phyloP scores from a whole-genome alignment of 2,329 filamentous ascomycete species.

The Epichloe festucae region DNA sequence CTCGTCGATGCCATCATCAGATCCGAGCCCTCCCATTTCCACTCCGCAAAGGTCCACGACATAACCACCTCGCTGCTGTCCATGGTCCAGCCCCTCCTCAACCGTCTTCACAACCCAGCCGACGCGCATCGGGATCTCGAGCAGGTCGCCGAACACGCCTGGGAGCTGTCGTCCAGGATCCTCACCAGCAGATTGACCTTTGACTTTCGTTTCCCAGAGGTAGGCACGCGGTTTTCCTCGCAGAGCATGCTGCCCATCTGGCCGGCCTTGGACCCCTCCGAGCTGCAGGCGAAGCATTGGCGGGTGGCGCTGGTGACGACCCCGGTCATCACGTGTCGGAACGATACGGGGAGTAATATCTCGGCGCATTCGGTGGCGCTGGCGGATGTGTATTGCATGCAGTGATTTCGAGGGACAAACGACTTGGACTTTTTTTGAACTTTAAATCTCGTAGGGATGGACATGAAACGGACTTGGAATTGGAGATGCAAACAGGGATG shows the following conservation, averaged over 20 bases:
- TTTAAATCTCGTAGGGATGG: too few relatives aligned
- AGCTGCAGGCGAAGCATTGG: slow-evolving; percentile 36
- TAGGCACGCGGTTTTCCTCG: slow-evolving; percentile 33
- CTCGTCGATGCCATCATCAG: slow-evolving; percentile 26
- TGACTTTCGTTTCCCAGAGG: slow-evolving; percentile 37
- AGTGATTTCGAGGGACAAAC: slow-evolving; percentile 13
- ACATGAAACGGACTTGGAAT: too few relatives aligned
- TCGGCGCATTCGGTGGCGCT: slow-evolving; percentile 30
- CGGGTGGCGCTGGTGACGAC: slow-evolving; percentile 41
- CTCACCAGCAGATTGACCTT: slow-evolving; percentile 31
- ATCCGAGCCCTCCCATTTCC: slow-evolving; percentile 19
- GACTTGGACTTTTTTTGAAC: neutral
- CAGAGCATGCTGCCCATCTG: slow-evolving; percentile 36
- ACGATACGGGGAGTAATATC: slow-evolving; percentile 34
- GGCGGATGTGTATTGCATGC: slow-evolving; percentile 37
- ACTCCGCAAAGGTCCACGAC: slow-evolving; percentile 24
- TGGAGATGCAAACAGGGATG: too few relatives aligned
- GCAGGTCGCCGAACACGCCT: slow-evolving; percentile 26
- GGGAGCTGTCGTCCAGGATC: slow-evolving; percentile 34
- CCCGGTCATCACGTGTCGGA: slow-evolving; percentile 40
- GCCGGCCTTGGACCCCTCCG: slow-evolving; percentile 24
- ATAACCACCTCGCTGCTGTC: slow-evolving; percentile 27
- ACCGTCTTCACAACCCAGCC: slow-evolving; percentile 19
- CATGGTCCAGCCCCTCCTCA: slow-evolving; percentile 27
- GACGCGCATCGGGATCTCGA: slow-evolving; percentile 30